Evolutionary conservation across 441 rosid genomes (phyloP).

Genomic region (Raphanus hybrid): DNA sequence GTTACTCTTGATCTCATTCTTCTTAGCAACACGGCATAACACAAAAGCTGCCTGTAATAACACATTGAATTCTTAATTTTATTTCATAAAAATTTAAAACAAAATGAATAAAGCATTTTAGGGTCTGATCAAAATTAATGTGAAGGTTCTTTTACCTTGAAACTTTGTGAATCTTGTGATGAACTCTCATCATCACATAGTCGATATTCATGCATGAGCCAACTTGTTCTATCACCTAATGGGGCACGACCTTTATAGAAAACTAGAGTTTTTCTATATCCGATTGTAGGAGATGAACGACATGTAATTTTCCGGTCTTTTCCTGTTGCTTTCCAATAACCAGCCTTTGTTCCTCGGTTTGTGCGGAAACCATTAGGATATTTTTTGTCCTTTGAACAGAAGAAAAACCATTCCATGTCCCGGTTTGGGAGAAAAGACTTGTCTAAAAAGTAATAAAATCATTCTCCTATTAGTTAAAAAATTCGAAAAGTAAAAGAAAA

Average conservation of each 20-base stretch:
- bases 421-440: slow-evolving; percentile 75
- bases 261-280: slow-evolving; percentile 78
- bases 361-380: slow-evolving; percentile 86
- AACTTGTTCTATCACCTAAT: slow-evolving; percentile 63
- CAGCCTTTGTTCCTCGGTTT: slow-evolving; percentile 74
- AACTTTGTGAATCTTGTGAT: slow-evolving; percentile 50
- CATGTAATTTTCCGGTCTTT: slow-evolving; percentile 65
- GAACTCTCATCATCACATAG: slow-evolving; percentile 44
- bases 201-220: slow-evolving; percentile 88
- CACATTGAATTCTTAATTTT: neutral
- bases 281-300: slow-evolving; percentile 50
- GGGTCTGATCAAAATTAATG: neutral
- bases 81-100: neutral
- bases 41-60: slow-evolving; percentile 68
- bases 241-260: slow-evolving; percentile 80
- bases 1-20: slow-evolving; percentile 53
- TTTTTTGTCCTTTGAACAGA: slow-evolving; percentile 73
- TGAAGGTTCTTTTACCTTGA: slow-evolving; percentile 28
- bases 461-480: neutral
- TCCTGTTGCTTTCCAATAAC: slow-evolving; percentile 88
- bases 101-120: neutral
- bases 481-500: neutral
- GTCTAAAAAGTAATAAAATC: slow-evolving; percentile 43
- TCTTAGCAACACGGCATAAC: slow-evolving; percentile 75
- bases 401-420: slow-evolving; percentile 86